Evolutionary conservation across 2,329 filamentous ascomycete species (phyloP), one percentile per base, ranked within the genome.

Genomic region (Paecilomyces formosus): DNA sequence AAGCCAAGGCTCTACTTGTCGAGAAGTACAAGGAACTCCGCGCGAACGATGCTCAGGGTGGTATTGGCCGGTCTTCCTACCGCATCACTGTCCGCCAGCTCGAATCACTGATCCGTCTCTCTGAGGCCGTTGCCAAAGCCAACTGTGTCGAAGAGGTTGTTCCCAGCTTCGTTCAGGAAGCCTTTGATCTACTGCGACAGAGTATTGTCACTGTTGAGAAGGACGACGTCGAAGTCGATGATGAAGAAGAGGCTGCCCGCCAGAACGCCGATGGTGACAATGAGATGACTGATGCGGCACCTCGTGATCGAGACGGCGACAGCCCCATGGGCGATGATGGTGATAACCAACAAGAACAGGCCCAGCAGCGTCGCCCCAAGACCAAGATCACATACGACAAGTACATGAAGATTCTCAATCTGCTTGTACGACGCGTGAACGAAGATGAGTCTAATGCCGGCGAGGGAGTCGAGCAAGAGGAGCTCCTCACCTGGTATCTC

Each of bases 121-220:
- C 89, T 57, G 94, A 99, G 75, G 94, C 94, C n/a, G 97, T 99
- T 65, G 94, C 94, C 59, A 97, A 97, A 76, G 91, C 92, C 59
- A 97, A 96, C 72, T 99, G 94, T 71, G 91, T 96, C 13, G 89
- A 93, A 67, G 92, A 97, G 63, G 89, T 99, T 61, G 87, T 86
- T 0, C 82, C 89, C 1, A 84, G 85, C 0, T 96, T 97, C 75
- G 94, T 99, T 15, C 83, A 88, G 49, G 94, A 99, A 75, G 94
- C 93, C 0, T 97, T 88, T 74, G 91, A 94, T 66, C 83, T 99
- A 9, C 84, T 99, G 12, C 83, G 92, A 50, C 92, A 97, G 76
- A 94, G 89, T 74, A 99, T 99, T 72, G 97, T 99, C 68, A 94
- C 89, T 1, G 94, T 99, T 26, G 94, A 99, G 76, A 94, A 97